These are phyloP conservation scores for Mortierella antarctica DNA, from an alignment of 192 early-diverging fungal species.

Conservation along the genomic window DNA sequence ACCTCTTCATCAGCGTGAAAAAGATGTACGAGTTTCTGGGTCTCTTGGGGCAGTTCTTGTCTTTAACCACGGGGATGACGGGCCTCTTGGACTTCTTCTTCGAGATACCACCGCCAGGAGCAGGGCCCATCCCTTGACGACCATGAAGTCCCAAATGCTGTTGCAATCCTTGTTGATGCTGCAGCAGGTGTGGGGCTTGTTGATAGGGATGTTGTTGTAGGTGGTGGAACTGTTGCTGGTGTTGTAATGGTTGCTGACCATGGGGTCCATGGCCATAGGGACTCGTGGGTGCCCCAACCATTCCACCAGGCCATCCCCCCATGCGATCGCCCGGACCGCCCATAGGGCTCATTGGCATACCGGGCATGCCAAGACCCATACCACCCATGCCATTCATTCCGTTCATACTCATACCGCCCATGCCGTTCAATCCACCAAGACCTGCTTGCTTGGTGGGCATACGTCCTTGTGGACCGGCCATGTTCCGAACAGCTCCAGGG, in stretches of 20 bases:
- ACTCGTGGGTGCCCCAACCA: slow-evolving; percentile 5
- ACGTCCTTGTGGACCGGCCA: slow-evolving; percentile 18
- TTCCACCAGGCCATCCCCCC: slow-evolving; percentile 12
- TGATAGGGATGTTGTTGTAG: slow-evolving; percentile 28
- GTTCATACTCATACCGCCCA: slow-evolving; percentile 30
- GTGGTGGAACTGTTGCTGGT: slow-evolving; percentile 28
- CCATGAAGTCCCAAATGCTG: slow-evolving; percentile 35
- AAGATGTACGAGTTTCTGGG: slow-evolving; percentile 55
- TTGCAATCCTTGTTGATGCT: slow-evolving; percentile 36
- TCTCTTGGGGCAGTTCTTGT: slow-evolving; percentile 57
- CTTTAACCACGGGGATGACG: slow-evolving; percentile 34
- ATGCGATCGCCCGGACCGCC: slow-evolving; percentile 21
- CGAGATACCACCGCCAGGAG: slow-evolving; percentile 25
- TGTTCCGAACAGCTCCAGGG: slow-evolving; percentile 24
- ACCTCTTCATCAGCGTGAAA: slow-evolving; percentile 54
- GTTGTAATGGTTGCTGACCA: slow-evolving; percentile 17
- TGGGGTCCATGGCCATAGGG: slow-evolving; percentile 17
- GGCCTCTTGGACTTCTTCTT: slow-evolving; percentile 41
- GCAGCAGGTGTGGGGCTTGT: slow-evolving; percentile 26
- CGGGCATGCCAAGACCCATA: slow-evolving; percentile 29
- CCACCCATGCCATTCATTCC: slow-evolving; percentile 36
- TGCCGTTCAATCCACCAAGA: slow-evolving; percentile 23
- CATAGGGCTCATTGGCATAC: slow-evolving; percentile 13
- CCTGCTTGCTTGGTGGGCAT: slow-evolving; percentile 20
- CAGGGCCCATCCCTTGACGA: slow-evolving; percentile 13